Evolutionary conservation across 2,329 filamentous ascomycete genomes (phyloP).

Genomic region (Colletotrichum falcatum): DNA sequence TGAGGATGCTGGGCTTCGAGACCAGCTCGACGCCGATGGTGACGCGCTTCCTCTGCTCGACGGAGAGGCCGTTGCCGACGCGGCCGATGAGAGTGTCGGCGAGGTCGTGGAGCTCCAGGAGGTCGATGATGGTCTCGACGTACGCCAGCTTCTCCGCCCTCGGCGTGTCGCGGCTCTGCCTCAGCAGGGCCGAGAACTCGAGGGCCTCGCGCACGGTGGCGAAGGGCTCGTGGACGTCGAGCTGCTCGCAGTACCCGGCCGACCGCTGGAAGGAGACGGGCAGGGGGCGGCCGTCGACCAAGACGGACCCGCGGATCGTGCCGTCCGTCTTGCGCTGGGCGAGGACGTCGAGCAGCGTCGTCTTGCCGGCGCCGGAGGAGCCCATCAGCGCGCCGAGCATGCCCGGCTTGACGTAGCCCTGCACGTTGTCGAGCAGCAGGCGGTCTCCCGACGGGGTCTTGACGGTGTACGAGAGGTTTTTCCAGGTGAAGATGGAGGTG

Average conservation of each 20-base stretch:
- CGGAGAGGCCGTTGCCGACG: constrained; percentile 64
- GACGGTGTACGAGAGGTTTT: constrained; percentile 77
- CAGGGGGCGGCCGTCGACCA: constrained; percentile 79
- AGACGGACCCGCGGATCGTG: constrained; percentile 78
- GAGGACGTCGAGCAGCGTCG: constrained; percentile 84
- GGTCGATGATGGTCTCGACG: constrained; percentile 81
- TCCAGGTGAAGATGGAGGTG: constrained; percentile 80
- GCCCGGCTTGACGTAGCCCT: constrained; percentile 84
- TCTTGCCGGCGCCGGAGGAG: constrained; percentile 85
- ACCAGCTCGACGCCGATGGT: constrained; percentile 73
- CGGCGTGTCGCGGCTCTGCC: constrained; percentile 74
- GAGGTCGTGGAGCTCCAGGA: constrained; percentile 62
- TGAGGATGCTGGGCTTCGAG: constrained; percentile 68
- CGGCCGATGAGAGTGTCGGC: constrained; percentile 61
- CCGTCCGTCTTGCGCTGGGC: constrained; percentile 85
- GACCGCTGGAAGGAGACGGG: constrained; percentile 83
- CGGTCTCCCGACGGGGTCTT: constrained; percentile 71
- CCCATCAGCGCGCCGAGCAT: constrained; percentile 86
- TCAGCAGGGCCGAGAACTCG: constrained; percentile 78
- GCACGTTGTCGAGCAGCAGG: constrained; percentile 80
- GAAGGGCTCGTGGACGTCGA: constrained; percentile 80
- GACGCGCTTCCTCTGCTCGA: constrained; percentile 66
- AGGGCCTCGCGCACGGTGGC: constrained; percentile 83
- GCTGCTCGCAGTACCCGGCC: constrained; percentile 84
- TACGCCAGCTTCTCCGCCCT: constrained; percentile 79